phyloP scores from a whole-genome alignment of 768 basidiomycete genomes.

The Cubamyces sp. region DNA sequence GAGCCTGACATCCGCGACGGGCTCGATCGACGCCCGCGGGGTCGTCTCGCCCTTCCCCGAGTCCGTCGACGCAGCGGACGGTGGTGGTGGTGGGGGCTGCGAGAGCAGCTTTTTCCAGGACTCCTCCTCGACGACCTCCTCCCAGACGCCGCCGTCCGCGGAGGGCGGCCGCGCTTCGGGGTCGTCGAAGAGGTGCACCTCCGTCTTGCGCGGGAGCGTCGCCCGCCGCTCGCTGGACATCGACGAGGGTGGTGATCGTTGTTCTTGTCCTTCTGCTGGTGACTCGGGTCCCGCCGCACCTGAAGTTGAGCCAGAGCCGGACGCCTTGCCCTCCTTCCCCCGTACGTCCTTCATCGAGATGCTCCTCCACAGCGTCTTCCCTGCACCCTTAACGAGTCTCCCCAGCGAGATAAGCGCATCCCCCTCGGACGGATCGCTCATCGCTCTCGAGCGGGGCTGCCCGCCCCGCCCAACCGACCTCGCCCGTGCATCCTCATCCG shows the following conservation, averaged over 20 bases:
- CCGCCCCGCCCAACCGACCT: background rate
- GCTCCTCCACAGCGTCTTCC: slow-evolving; percentile 31
- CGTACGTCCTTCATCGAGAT: slow-evolving; percentile 28
- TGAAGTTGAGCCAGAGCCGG: background rate
- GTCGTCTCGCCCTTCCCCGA: background rate
- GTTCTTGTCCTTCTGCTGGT: background rate
- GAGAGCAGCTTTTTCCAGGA: slow-evolving; percentile 20
- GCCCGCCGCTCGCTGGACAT: background rate
- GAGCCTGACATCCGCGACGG: background rate
- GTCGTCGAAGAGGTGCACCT: slow-evolving; percentile 17
- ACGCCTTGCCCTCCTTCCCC: slow-evolving; percentile 1
- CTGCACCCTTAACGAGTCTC: slow-evolving; percentile 32
- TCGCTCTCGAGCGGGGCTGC: slow-evolving; percentile 5
- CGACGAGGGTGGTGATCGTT: background rate
- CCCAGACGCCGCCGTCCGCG: slow-evolving; percentile 24
- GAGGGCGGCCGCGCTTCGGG: background rate
- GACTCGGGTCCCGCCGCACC: background rate
- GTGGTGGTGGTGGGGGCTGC: background rate
- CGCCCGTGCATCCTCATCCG: slow-evolving; percentile 15
- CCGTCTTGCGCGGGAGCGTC: slow-evolving; percentile 14
- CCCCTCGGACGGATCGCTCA: slow-evolving; percentile 27
- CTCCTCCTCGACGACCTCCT: slow-evolving; percentile 19
- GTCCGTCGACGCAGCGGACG: too few relatives aligned
- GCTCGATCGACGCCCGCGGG: slow-evolving; percentile 8
- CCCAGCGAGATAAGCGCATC: slow-evolving; percentile 33